Percentiles rank a stretch among this genome's conserved stretches.
phyloP scores from a whole-genome alignment of 73 alveolate species.

The Paramecium octaurelia region DNA sequence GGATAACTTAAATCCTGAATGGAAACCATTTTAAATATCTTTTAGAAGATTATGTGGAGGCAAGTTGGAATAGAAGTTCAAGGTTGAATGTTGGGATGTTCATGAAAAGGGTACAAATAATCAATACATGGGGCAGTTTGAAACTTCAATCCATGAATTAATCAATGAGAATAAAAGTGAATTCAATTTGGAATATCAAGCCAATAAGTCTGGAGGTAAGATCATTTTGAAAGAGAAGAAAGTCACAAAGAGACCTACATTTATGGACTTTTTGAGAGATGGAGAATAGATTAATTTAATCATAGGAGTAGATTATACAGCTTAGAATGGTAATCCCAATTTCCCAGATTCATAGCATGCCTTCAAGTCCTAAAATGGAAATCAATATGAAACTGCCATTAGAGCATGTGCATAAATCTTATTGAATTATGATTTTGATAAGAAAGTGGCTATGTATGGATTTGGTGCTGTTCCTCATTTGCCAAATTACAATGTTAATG shows the following conservation, averaged over 20 bases:
- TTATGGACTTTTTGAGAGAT: constrained; percentile 79
- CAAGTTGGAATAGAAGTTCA: constrained; percentile 57
- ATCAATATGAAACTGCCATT: constrained; percentile 87
- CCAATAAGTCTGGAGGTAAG: constrained; percentile 30
- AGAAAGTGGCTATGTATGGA: constrained; percentile 89
- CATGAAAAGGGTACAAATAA: constrained; percentile 62
- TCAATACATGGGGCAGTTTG: constrained; percentile 67
- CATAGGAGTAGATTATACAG: constrained; percentile 92
- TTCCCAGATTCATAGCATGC: constrained; percentile 72
- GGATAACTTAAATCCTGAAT: constrained; percentile 66
- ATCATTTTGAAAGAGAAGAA: neutral
- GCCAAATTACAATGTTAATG: constrained; percentile 52
- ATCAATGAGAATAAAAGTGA: constrained; percentile 48
- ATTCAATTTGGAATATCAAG: neutral
- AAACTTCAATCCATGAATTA: constrained; percentile 61
- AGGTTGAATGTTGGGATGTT: constrained; percentile 73
- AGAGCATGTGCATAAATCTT: constrained; percentile 74
- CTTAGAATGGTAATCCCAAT: constrained; percentile 79
- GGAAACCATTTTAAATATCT: constrained; percentile 76
- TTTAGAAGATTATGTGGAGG: constrained; percentile 70
- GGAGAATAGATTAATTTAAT: constrained; percentile 69
- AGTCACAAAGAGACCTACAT: constrained; percentile 72
- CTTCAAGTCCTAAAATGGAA: constrained; percentile 37
- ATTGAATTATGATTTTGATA: constrained; percentile 80
- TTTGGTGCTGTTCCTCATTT: constrained; percentile 90